Percentiles rank a stretch among this genome's conserved stretches.
These are phyloP conservation scores for Filobasidium wieringae DNA, from an alignment of 768 basidiomycete species.

Conservation along the genomic window DNA sequence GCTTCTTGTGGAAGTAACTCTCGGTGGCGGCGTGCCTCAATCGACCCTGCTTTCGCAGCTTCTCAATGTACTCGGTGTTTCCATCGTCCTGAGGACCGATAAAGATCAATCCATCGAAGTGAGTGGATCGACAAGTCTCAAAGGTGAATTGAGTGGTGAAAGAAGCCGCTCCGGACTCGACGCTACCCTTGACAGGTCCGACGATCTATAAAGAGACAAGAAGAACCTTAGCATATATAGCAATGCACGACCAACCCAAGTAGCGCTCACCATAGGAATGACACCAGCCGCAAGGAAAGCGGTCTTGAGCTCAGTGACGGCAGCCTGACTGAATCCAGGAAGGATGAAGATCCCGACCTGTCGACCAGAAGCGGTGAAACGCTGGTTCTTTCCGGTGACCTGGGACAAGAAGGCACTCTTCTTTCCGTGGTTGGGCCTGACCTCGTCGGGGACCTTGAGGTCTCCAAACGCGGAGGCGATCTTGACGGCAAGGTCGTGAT, in stretches of 20 bases:
- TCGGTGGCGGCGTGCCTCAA: conserved; percentile 72
- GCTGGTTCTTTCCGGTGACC: conserved; percentile 33
- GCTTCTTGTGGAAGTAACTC: conserved; percentile 74
- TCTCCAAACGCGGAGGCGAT: conserved; percentile 60
- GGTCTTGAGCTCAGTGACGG: conserved; percentile 51
- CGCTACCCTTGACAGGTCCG: conserved; percentile 53
- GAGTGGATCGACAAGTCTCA: conserved; percentile 56
- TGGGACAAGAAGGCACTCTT: conserved; percentile 53
- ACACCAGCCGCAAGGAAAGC: conserved; percentile 49
- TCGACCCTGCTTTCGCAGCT: conserved; percentile 54
- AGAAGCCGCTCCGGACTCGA: conserved; percentile 37
- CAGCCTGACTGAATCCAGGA: conserved; percentile 58
- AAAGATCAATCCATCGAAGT: conserved; percentile 72
- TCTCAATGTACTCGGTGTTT: conserved; percentile 45
- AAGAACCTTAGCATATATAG: too few species aligned
- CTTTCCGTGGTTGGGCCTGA: conserved; percentile 50
- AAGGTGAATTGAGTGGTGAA: conserved; percentile 56
- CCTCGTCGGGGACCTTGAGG: conserved; percentile 47
- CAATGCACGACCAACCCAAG: too few species aligned
- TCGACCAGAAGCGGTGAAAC: conserved; percentile 44
- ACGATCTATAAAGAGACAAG: conserved; percentile 40
- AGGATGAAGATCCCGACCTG: conserved; percentile 60
- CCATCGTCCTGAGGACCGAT: conserved; percentile 50
- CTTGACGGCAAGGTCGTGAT: conserved; percentile 56
- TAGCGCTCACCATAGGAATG: conserved; percentile 40